Conservation (phyloP, 176 grass and related monocot species). For the Zea luxurians region DNA sequence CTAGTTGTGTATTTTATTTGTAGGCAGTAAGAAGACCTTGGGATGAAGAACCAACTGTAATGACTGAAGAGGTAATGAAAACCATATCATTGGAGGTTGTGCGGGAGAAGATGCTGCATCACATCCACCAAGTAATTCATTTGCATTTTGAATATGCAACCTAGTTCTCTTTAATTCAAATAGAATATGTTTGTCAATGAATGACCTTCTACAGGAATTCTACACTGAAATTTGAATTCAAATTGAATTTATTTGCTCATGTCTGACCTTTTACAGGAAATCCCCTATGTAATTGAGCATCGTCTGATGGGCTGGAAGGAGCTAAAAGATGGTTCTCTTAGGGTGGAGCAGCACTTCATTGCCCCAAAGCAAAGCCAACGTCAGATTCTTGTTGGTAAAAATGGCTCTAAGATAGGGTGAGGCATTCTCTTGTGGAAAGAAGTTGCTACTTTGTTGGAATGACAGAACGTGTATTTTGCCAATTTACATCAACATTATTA, state of each 20-base stretch:
- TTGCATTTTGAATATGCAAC: constrained; percentile 9
- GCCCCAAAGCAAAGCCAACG: constrained; percentile 86
- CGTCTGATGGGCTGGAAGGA: constrained; percentile 93
- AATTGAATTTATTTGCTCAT: constrained; percentile 8
- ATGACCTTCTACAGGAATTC: background rate
- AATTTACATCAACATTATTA: background rate
- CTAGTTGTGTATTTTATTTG: constrained; percentile 17
- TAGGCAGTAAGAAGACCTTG: constrained; percentile 93
- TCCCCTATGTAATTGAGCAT: constrained; percentile 95
- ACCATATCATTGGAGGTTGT: constrained; percentile 90
- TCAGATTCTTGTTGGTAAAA: constrained; percentile 98
- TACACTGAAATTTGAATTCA: background rate
- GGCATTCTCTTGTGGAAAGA: constrained; percentile 20
- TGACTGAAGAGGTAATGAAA: constrained; percentile 98
- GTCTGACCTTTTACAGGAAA: constrained; percentile 60
- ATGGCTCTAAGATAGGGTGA: constrained; percentile 98
- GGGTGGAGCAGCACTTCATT: constrained; percentile 94
- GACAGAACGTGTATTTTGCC: background rate
- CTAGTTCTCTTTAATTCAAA: constrained; percentile 29
- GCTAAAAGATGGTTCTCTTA: constrained; percentile 92
- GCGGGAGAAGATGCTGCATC: constrained; percentile 88
- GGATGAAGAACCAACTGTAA: constrained; percentile 81
- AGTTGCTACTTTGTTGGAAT: background rate
- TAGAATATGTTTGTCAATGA: background rate
- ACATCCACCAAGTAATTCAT: constrained; percentile 85